Percentiles rank a stretch among this genome's conserved stretches.
These are phyloP conservation scores for Metarhizium humberi DNA, from an alignment of 2,329 filamentous ascomycete genomes.

Conservation along the genomic window DNA sequence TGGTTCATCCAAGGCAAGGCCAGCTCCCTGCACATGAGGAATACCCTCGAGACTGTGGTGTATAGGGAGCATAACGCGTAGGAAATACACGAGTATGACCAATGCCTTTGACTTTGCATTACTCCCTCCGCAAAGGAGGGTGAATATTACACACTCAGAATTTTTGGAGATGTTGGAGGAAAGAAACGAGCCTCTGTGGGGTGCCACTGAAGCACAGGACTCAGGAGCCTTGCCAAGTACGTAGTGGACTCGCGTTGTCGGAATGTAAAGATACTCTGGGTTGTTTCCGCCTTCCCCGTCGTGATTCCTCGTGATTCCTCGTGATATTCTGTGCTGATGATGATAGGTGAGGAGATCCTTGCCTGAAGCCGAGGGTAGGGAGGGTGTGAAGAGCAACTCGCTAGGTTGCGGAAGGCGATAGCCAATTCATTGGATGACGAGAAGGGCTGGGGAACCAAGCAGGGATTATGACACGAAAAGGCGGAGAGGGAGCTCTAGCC, in stretches of 20 bases:
- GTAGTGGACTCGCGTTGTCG: neutral
- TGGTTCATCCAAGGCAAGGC: constrained; percentile 30
- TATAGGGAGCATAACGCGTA: constrained; percentile 40
- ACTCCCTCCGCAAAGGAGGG: constrained; percentile 4
- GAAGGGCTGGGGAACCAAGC: neutral
- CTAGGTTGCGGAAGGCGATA: neutral
- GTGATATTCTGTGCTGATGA: neutral
- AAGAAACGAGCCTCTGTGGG: constrained; percentile 1
- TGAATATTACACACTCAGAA: neutral
- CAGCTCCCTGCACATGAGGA: constrained; percentile 19
- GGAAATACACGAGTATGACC: constrained; percentile 4
- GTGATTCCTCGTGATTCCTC: neutral
- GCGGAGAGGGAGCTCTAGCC: constrained; percentile 1
- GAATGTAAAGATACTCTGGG: neutral
- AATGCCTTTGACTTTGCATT: neutral
- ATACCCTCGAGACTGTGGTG: constrained; percentile 42
- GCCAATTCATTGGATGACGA: neutral
- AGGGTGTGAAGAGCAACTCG: constrained; percentile 1
- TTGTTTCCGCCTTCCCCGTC: neutral
- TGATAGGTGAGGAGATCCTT: neutral
- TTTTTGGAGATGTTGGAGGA: constrained; percentile 5
- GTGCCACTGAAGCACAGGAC: neutral
- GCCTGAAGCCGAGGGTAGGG: neutral
- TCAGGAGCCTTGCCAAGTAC: neutral
- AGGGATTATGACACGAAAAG: neutral